These are phyloP conservation scores for Picea engelmannii DNA, from an alignment of 83 land plant genomes.

Conservation along the genomic window DNA sequence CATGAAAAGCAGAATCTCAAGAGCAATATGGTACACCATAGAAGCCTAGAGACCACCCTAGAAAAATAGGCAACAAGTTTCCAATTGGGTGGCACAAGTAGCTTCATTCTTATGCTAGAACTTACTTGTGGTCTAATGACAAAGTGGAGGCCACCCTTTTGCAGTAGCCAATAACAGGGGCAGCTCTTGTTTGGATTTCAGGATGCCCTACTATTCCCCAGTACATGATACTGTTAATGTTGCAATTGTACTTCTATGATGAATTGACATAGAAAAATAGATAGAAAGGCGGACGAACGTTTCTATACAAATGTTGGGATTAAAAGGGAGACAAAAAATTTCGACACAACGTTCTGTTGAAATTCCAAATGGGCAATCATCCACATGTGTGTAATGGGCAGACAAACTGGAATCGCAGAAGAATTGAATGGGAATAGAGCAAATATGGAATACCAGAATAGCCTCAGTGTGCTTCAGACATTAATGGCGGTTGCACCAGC, in stretches of 20 bases:
- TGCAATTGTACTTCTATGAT: too few species aligned
- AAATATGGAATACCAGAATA: neutral
- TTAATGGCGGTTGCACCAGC: neutral
- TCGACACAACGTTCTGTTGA: neutral
- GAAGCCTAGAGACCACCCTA: neutral
- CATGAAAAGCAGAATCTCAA: neutral
- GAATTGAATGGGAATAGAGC: slow-evolving; percentile 2
- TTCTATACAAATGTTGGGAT: neutral
- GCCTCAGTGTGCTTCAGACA: neutral
- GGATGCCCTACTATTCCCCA: too few species aligned
- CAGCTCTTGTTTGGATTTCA: too few species aligned
- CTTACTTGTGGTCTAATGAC: neutral
- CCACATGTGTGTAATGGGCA: neutral
- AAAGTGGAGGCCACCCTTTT: neutral
- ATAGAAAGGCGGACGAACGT: neutral
- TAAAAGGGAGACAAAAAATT: too few species aligned
- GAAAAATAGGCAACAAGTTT: neutral
- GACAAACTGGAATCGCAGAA: neutral
- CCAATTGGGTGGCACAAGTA: neutral
- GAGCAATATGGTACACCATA: neutral
- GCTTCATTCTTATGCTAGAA: neutral
- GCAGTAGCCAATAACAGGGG: too few species aligned
- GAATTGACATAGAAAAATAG: too few species aligned
- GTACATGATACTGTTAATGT: too few species aligned
- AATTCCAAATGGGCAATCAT: slow-evolving; percentile 6